Conservation (phyloP, 345 rosid genomes). For the Sonneratia caseolaris region DNA sequence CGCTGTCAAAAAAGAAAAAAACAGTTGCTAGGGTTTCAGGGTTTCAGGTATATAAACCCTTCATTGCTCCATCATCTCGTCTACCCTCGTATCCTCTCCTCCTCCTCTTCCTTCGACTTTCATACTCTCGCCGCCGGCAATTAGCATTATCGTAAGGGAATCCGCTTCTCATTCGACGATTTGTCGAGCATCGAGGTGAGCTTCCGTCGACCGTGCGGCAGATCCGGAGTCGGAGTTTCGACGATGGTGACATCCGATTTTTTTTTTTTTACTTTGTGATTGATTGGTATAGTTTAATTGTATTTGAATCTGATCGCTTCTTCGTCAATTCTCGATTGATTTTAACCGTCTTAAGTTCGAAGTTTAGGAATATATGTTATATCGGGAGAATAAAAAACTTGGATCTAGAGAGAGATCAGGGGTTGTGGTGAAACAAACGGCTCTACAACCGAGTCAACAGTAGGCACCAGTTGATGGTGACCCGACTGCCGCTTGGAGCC, state of each 20-base stretch:
- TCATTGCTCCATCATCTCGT: background rate
- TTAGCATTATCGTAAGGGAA: background rate
- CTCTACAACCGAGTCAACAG: conserved; percentile 22
- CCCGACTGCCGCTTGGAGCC: conserved; percentile 32
- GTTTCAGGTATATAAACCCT: background rate
- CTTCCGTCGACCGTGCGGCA: too few relatives aligned
- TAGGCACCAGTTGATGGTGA: conserved; percentile 16
- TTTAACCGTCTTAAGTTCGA: background rate
- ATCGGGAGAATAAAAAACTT: background rate
- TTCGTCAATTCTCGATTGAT: background rate
- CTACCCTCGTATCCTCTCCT: background rate
- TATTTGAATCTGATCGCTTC: background rate
- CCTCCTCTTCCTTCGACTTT: background rate
- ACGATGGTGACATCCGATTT: background rate
- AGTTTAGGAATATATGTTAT: background rate
- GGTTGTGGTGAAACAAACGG: background rate
- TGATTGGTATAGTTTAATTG: background rate
- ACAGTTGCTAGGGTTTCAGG: background rate
- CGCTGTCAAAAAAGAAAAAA: background rate
- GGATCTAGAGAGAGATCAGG: background rate
- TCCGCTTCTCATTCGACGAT: background rate
- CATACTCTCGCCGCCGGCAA: background rate
- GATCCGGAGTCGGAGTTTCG: background rate
- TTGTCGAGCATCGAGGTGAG: background rate
- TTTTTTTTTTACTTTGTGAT: background rate